phyloP scores from a whole-genome alignment of 768 basidiomycete genomes.

The Cantharellus cinnabarinus region DNA sequence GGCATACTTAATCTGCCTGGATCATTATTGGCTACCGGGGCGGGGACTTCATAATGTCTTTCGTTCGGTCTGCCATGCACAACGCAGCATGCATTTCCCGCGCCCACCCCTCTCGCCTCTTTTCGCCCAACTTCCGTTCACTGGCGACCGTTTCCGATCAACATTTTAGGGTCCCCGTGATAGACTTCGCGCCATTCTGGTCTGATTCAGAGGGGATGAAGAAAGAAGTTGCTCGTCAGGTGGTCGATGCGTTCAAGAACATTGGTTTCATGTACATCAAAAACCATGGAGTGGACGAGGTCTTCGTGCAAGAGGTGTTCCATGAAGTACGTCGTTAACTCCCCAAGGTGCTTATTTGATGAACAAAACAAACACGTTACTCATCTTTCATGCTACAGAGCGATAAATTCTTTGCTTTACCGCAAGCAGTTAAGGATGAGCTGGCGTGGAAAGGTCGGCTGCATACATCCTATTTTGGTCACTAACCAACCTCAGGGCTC shows the following conservation, averaged over 20 bases:
- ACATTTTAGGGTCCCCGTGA: slow-evolving; percentile 47
- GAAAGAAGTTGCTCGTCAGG: slow-evolving; percentile 38
- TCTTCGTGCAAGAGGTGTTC: slow-evolving; percentile 39
- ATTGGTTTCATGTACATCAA: slow-evolving; percentile 52
- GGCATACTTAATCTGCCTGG: too few relatives aligned
- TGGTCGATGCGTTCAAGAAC: slow-evolving; percentile 61
- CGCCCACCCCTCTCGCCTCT: too few relatives aligned
- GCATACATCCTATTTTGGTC: neutral
- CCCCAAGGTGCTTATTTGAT: neutral
- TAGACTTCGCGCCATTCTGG: slow-evolving; percentile 56
- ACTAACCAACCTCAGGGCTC: neutral
- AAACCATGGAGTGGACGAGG: slow-evolving; percentile 46
- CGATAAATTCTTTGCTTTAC: slow-evolving; percentile 50
- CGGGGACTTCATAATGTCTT: too few relatives aligned
- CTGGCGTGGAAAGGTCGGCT: slow-evolving; percentile 43
- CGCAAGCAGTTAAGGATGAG: slow-evolving; percentile 39
- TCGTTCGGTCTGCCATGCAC: too few relatives aligned
- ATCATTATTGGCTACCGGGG: too few relatives aligned
- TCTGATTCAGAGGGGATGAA: slow-evolving; percentile 31
- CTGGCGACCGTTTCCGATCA: slow-evolving; percentile 12
- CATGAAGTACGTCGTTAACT: slow-evolving; percentile 27
- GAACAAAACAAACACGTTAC: neutral
- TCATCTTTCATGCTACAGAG: slow-evolving; percentile 27
- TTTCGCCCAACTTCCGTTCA: too few relatives aligned
- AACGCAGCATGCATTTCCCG: too few relatives aligned